These are phyloP conservation scores for Phaseolus lunatus DNA, from an alignment of 306 rosid species.

Conservation along the genomic window DNA sequence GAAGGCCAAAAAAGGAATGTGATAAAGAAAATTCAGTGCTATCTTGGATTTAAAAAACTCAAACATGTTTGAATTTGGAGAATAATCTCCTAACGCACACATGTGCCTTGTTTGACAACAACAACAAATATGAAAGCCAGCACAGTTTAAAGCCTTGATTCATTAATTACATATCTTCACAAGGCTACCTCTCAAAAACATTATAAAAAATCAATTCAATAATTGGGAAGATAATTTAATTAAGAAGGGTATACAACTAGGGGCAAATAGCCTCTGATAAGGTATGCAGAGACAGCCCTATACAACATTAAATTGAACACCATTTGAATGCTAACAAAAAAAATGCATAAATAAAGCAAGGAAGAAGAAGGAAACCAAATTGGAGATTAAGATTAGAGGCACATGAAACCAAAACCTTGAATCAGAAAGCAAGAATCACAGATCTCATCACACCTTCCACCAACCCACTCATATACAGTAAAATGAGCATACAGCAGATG, in stretches of 20 bases:
- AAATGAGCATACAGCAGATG: slow-evolving; percentile 20
- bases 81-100: neutral
- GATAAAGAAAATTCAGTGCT: slow-evolving; percentile 5
- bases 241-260: slow-evolving; percentile 13
- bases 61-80: slow-evolving; percentile 27
- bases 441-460: slow-evolving; percentile 67
- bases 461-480: slow-evolving; percentile 24
- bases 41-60: slow-evolving; percentile 20
- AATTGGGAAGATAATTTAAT: slow-evolving; percentile 1
- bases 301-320: slow-evolving; percentile 24
- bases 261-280: slow-evolving; percentile 31
- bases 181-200: slow-evolving; percentile 22
- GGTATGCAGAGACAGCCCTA: slow-evolving; percentile 21
- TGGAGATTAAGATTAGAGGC: slow-evolving; percentile 32
- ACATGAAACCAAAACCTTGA: slow-evolving; percentile 41
- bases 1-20: slow-evolving; percentile 7
- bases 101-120: slow-evolving; percentile 7
- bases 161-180: slow-evolving; percentile 20
- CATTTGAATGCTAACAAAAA: neutral
- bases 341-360: neutral
- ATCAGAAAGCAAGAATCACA: slow-evolving; percentile 53
- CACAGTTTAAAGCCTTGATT: slow-evolving; percentile 3
- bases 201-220: neutral
- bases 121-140: slow-evolving; percentile 5
- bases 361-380: slow-evolving; percentile 31